A percentile compares a stretch with the other conserved stretches of the same genome.
These are phyloP conservation scores for Massarina eburnea DNA, from an alignment of 2,329 filamentous ascomycete genomes.

Conservation along the genomic window DNA sequence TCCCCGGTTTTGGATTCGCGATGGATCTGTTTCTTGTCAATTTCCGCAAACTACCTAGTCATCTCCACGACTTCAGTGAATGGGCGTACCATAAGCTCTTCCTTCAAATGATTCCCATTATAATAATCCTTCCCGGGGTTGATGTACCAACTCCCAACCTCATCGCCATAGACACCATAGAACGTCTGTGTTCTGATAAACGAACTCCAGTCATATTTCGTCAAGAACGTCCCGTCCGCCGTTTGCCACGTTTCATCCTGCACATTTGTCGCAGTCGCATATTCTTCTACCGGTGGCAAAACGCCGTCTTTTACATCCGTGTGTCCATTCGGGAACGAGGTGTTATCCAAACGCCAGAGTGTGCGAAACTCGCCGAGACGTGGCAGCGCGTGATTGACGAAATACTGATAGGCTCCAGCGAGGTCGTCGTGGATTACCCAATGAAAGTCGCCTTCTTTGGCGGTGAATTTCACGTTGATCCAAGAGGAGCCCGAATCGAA, in stretches of 20 bases:
- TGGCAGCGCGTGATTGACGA: conserved; percentile 54
- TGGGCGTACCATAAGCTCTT: conserved; percentile 50
- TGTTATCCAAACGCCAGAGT: conserved; percentile 54
- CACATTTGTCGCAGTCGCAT: conserved; percentile 50
- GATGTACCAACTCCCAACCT: conserved; percentile 56
- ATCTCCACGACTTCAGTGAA: background rate
- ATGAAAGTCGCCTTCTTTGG: conserved; percentile 53
- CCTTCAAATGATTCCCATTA: conserved; percentile 56
- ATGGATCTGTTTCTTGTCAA: conserved; percentile 40
- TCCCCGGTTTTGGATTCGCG: conserved; percentile 55
- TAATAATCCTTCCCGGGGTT: conserved; percentile 54
- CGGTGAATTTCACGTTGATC: conserved; percentile 53
- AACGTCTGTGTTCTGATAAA: conserved; percentile 47
- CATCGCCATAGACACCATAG: conserved; percentile 54
- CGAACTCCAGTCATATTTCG: conserved; percentile 54
- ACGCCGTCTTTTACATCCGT: conserved; percentile 50
- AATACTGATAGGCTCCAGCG: conserved; percentile 58
- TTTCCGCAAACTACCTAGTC: background rate
- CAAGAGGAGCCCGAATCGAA: conserved; percentile 45
- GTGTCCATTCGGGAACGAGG: conserved; percentile 50
- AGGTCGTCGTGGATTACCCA: conserved; percentile 55
- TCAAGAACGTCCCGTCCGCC: conserved; percentile 52
- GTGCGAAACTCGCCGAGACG: conserved; percentile 54
- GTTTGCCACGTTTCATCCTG: conserved; percentile 58
- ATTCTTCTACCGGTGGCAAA: conserved; percentile 49